Percentiles rank a stretch among this genome's conserved stretches.
These are phyloP conservation scores for Aspergillus cristatus DNA, from an alignment of 495 filamentous ascomycete genomes.

Conservation along the genomic window DNA sequence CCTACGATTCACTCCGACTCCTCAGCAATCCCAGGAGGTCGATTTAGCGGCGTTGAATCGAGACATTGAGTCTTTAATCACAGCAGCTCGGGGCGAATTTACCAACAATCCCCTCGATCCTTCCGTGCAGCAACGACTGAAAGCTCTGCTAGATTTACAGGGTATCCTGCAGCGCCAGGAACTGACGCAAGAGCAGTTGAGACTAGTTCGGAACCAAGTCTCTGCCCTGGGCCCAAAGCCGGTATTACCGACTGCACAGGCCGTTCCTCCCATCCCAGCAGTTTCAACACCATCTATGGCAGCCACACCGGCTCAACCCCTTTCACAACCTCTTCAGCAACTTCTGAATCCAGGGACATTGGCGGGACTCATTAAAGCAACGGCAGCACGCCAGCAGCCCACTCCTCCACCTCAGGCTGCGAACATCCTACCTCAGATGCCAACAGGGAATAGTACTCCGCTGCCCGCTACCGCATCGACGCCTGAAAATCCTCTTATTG, in stretches of 20 bases:
- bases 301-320: constrained; percentile 23
- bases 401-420: constrained; percentile 28
- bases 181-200: constrained; percentile 70
- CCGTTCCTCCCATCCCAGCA: constrained; percentile 13
- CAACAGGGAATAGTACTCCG: constrained; percentile 16
- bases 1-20: constrained; percentile 26
- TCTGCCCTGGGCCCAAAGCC: constrained; percentile 47
- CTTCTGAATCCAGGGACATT: constrained; percentile 40
- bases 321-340: constrained; percentile 33
- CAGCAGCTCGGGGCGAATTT: constrained; percentile 57
- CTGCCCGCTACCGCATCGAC: constrained; percentile 14
- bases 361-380: constrained; percentile 41
- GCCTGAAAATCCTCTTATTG: constrained; percentile 37
- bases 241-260: constrained; percentile 10
- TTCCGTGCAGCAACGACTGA: constrained; percentile 64
- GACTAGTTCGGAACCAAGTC: constrained; percentile 70
- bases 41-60: constrained; percentile 64
- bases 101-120: constrained; percentile 63
- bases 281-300: constrained; percentile 19
- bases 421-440: constrained; percentile 17
- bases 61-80: constrained; percentile 72
- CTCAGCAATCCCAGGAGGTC: constrained; percentile 23
- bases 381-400: constrained; percentile 34
- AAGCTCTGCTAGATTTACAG: constrained; percentile 81
- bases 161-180: constrained; percentile 67